Evolutionary conservation across 345 rosid genomes (phyloP).

Genomic region (Populus davidiana): DNA sequence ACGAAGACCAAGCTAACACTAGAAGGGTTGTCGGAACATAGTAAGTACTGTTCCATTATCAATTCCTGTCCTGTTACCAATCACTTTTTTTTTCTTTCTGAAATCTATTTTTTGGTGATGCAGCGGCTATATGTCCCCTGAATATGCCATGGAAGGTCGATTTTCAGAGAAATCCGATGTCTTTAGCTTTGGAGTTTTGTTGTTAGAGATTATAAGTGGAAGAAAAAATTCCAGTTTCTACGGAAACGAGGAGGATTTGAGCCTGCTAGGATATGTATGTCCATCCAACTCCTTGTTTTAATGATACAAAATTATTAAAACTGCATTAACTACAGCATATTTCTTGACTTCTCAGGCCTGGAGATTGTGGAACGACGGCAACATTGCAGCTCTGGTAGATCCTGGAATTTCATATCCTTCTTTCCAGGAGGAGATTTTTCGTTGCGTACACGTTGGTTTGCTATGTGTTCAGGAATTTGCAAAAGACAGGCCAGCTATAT

Average conservation of each 20-base stretch:
- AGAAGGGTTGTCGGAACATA: conserved; percentile 27
- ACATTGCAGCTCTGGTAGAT: too few relatives aligned
- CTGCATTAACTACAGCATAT: too few relatives aligned
- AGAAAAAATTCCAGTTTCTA: not conserved
- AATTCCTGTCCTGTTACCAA: not conserved
- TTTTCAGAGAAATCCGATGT: conserved; percentile 12
- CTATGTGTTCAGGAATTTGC: conserved; percentile 29
- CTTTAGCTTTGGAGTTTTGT: conserved; percentile 6
- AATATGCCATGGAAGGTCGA: conserved; percentile 7
- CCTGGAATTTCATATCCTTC: too few relatives aligned
- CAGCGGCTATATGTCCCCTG: conserved; percentile 19
- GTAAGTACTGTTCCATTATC: conserved; percentile 7
- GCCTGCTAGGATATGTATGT: conserved; percentile 13
- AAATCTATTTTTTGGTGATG: not conserved
- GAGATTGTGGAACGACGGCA: too few relatives aligned
- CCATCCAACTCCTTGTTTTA: not conserved
- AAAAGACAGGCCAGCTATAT: conserved; percentile 7
- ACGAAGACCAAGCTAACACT: conserved; percentile 24
- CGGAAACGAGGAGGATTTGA: not conserved
- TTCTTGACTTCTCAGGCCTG: too few relatives aligned
- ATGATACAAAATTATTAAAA: too few relatives aligned
- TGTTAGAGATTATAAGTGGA: conserved; percentile 11
- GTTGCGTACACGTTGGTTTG: not conserved
- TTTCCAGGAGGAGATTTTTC: too few relatives aligned
- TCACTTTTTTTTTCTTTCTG: not conserved